Evolutionary conservation across 2,329 filamentous ascomycete genomes (phyloP).

Genomic region (Gremmenia infestans): DNA sequence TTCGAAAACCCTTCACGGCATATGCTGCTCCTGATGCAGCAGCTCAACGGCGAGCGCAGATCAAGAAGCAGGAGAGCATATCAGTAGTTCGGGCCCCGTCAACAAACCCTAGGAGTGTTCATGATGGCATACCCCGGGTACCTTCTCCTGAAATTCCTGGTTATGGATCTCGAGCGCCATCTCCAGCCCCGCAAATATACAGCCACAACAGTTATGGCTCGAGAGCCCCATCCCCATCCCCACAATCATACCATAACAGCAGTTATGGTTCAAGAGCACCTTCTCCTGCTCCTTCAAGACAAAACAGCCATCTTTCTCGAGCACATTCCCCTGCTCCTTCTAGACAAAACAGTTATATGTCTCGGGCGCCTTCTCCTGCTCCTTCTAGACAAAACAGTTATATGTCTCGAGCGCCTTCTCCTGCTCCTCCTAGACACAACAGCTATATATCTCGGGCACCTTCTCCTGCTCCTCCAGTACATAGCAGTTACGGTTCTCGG

Average conservation of each 20-base stretch:
- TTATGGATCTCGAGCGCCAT: conserved; percentile 34
- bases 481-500: conserved; percentile 29
- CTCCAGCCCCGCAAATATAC: conserved; percentile 31
- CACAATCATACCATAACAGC: conserved; percentile 27
- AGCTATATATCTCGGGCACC: conserved; percentile 32
- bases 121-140: conserved; percentile 21
- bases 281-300: conserved; percentile 28
- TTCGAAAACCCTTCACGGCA: conserved; percentile 62
- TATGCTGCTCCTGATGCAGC: conserved; percentile 62
- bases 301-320: conserved; percentile 35
- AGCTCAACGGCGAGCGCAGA: conserved; percentile 46
- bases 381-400: conserved; percentile 4
- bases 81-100: conserved; percentile 23
- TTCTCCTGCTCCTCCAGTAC: conserved; percentile 33
- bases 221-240: conserved; percentile 37
- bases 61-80: conserved; percentile 26
- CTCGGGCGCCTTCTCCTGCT: conserved; percentile 24
- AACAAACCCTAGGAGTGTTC: conserved; percentile 21
- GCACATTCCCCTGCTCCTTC: conserved; percentile 23
- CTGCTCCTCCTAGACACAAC: conserved; percentile 21
- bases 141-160: conserved; percentile 27
- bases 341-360: too few species aligned
- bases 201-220: conserved; percentile 26
- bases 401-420: conserved; percentile 23
- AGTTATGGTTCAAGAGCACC: conserved; percentile 28